Conservation (phyloP, 148 eudicot genomes). For the Selenicereus undatus region DNA sequence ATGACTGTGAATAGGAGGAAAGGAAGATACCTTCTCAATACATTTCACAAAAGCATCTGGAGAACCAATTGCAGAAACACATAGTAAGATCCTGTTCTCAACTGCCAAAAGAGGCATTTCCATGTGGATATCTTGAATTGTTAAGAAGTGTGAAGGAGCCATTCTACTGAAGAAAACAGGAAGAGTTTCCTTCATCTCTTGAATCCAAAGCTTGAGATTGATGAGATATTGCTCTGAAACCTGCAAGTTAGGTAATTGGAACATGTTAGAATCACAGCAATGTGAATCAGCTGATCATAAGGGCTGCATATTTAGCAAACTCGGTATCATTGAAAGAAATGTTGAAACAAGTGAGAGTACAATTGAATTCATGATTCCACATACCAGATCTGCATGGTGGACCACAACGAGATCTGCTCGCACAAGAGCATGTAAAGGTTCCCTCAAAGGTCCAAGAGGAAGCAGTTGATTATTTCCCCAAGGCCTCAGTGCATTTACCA, state of each 20-base stretch:
- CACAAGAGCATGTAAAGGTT: slow-evolving; percentile 67
- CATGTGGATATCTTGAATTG: slow-evolving; percentile 30
- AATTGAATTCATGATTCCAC: not conserved
- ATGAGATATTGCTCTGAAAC: slow-evolving; percentile 38
- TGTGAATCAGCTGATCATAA: no score
- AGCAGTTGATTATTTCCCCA: slow-evolving; percentile 71
- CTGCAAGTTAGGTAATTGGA: slow-evolving; percentile 32
- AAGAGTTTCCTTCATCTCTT: slow-evolving; percentile 41
- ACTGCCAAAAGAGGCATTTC: slow-evolving; percentile 45
- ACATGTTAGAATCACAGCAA: no score
- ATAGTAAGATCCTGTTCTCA: slow-evolving; percentile 41
- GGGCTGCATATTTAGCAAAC: not conserved
- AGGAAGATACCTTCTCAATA: slow-evolving; percentile 52
- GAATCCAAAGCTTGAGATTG: slow-evolving; percentile 37
- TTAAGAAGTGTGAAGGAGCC: slow-evolving; percentile 69
- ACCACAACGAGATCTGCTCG: slow-evolving; percentile 81
- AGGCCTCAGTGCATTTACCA: slow-evolving; percentile 86
- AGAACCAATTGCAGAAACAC: slow-evolving; percentile 84
- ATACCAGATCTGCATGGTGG: slow-evolving; percentile 94
- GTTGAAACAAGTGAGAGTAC: not conserved
- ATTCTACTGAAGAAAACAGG: slow-evolving; percentile 64
- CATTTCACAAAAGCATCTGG: slow-evolving; percentile 66
- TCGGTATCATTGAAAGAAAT: not conserved
- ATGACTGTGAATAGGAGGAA: not conserved
- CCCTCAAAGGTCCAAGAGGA: slow-evolving; percentile 90